Conservation (phyloP, 2,329 filamentous ascomycete genomes). For the Hymenoscyphus albidus region DNA sequence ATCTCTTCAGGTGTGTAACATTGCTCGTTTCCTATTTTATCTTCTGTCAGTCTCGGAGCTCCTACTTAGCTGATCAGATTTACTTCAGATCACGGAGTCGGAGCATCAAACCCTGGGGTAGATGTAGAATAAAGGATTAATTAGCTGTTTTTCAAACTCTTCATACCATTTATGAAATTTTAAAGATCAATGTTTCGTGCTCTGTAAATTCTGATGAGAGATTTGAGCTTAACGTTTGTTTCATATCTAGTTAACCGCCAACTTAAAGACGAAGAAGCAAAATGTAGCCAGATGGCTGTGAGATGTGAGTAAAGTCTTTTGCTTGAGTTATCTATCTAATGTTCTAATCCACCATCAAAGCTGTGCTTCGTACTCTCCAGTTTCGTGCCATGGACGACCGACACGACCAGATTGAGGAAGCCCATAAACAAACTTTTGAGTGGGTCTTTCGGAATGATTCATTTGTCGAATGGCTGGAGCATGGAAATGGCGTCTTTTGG, state of each 20-base stretch:
- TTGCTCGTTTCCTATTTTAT: neutral
- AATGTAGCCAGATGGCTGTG: neutral
- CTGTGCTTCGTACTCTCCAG: neutral
- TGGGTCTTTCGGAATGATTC: constrained; percentile 11
- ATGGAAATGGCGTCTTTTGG: constrained; percentile 14
- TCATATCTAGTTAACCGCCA: neutral
- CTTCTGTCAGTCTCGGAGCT: neutral
- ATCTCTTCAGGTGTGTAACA: neutral
- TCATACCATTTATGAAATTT: neutral
- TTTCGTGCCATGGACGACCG: constrained; percentile 6
- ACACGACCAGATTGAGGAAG: constrained; percentile 8
- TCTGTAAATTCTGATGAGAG: neutral
- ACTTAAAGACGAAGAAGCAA: neutral
- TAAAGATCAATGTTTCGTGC: no score
- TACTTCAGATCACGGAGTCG: neutral
- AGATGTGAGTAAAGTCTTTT: neutral
- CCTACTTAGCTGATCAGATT: neutral
- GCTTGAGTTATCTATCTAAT: neutral
- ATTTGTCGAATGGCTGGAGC: constrained; percentile 15
- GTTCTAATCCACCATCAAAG: neutral
- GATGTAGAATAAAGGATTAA: neutral
- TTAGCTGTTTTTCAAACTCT: neutral
- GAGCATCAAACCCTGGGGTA: neutral
- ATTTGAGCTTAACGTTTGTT: neutral
- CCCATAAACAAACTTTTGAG: constrained; percentile 10